Base-by-base conservation (phyloP, 1,139 yeast genomes). In the Candida smagusa region DNA sequence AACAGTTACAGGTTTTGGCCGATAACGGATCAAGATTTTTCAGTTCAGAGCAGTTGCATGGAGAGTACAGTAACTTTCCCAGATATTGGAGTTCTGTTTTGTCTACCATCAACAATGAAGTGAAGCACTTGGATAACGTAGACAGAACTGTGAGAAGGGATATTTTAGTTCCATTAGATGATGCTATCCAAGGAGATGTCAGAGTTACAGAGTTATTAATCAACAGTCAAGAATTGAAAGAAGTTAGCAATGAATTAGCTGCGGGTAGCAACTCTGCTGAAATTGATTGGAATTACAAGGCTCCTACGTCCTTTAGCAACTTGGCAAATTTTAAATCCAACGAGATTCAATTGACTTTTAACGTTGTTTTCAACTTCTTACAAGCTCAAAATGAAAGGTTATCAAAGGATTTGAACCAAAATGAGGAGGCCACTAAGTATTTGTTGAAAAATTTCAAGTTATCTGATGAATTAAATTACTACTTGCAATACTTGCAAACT, bases 241-340 rank as follows among this genome's bases (percentile, higher is more conserved):
- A 69, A 42, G 55, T 69, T 38, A 58, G 64, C 30, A 39, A 41
- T 22, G 50, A 52, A 31, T 42, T 66, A 41, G 19, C 34, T 12
- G 22, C 44, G 16, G 38, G 42, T 9, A 41, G 47, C 12, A 30
- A 23, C 29, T 44, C 45, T 13, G 66, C 72, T 25, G 75, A 70
- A 42, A 62, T 67, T 39, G 63, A 64, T 47, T 89, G 96, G 95
- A 83, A 80, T 46, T 68, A 76, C 41, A 81, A 82, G 56, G 92
- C 95, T 1, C 94, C 96, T 2, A 79, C 73, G 45, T 77, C 84
- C 28, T 83, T 87, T 54, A 85, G 83, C 49, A 79, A 79, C 50
- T 81, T 89, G 58, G 95, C 88, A 59, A 71, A 70, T 44, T 81
- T 82, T 48, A 96, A 90, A 57, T 74, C 68, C 42, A 68, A 68